A percentile compares a stretch with the other conserved stretches of the same genome.
phyloP scores from a whole-genome alignment of 352 stramenopile genomes.

The Pythium monospermum region DNA sequence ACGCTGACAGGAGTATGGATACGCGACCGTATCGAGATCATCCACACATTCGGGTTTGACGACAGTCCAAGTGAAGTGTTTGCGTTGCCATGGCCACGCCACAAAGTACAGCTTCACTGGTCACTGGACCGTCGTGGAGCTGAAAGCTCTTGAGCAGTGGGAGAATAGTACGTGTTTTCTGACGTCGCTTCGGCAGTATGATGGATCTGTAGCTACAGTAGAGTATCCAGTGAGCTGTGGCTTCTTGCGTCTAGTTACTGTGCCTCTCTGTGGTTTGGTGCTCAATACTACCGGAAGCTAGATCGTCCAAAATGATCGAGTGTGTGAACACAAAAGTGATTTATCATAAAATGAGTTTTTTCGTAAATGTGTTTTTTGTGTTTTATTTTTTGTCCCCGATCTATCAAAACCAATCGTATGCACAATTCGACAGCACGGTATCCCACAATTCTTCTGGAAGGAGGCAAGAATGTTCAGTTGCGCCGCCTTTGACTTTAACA shows the following conservation, averaged over 20 bases:
- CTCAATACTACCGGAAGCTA: too few species aligned
- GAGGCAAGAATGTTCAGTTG: too few species aligned
- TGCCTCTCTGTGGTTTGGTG: constrained; percentile 7
- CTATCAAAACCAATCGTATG: constrained; percentile 18
- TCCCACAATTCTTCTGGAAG: constrained; percentile 11
- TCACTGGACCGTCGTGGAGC: not conserved
- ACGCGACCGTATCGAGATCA: not conserved
- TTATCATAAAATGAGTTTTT: too few species aligned
- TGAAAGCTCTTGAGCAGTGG: constrained; percentile 1
- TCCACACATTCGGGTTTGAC: not conserved
- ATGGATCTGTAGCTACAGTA: not conserved
- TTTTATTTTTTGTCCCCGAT: too few species aligned
- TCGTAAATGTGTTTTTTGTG: too few species aligned
- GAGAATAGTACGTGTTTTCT: constrained; percentile 1
- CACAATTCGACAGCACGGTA: constrained; percentile 5
- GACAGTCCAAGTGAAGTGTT: constrained; percentile 1
- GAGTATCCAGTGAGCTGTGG: constrained; percentile 3
- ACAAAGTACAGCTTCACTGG: not conserved
- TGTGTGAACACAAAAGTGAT: not conserved
- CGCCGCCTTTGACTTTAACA: too few species aligned
- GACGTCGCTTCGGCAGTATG: not conserved
- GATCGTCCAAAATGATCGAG: not conserved
- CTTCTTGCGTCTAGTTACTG: not conserved
- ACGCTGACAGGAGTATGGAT: constrained; percentile 1
- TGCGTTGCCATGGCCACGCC: not conserved